A percentile compares a stretch with the other conserved stretches of the same genome.
Evolutionary conservation across 345 rosid genomes (phyloP).

Genomic region (Excoecaria agallocha): DNA sequence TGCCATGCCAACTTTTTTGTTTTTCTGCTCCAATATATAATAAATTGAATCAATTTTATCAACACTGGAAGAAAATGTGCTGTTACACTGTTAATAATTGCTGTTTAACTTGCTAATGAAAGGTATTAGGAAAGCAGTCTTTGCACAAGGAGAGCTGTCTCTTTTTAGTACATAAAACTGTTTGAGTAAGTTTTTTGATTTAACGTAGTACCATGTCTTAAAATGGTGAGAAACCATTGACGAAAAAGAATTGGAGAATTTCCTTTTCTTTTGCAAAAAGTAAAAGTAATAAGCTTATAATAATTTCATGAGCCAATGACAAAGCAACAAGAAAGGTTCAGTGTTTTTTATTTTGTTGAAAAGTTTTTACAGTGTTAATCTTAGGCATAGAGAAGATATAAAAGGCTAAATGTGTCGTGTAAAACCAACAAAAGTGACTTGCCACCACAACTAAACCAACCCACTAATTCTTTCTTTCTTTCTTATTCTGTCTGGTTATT

Average conservation of each 20-base stretch:
- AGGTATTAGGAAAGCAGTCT: conserved; percentile 40
- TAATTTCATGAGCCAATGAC: conserved; percentile 28
- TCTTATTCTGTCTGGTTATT: conserved; percentile 28
- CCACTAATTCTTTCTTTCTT: conserved; percentile 28
- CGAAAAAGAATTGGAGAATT: too few relatives aligned
- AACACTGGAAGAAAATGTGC: neutral
- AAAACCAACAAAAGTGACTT: conserved; percentile 77
- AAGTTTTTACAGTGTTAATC: conserved; percentile 19
- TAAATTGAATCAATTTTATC: neutral
- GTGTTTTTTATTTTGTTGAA: neutral
- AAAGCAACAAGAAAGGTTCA: conserved; percentile 32
- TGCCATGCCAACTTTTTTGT: neutral
- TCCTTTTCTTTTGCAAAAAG: neutral
- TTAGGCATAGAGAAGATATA: neutral
- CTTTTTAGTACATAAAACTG: conserved; percentile 24
- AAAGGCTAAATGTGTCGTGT: conserved; percentile 51
- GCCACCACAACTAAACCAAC: conserved; percentile 61
- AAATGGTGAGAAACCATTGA: too few relatives aligned
- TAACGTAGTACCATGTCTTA: conserved; percentile 45
- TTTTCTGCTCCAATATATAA: neutral
- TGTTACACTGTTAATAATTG: conserved; percentile 5
- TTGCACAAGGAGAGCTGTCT: conserved; percentile 47
- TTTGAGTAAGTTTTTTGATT: conserved; percentile 20
- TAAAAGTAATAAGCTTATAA: conserved; percentile 14
- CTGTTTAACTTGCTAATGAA: conserved; percentile 24